Conservation (phyloP, 1,284 basidiomycete species). For the Leccinum pachyderme region DNA sequence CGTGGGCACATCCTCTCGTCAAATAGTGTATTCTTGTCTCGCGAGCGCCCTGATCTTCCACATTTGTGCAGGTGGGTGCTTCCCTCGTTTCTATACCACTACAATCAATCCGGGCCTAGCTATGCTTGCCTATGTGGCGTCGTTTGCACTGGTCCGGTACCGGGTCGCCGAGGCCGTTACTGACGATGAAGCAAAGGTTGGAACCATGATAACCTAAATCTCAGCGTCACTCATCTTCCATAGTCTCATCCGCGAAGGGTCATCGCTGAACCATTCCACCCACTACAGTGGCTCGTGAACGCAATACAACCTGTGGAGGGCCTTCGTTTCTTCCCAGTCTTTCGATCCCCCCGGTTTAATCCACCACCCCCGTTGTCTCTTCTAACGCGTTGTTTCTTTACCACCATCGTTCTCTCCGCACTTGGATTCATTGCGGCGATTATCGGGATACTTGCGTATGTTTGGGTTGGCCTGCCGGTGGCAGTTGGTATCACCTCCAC, state of each 20-base stretch:
- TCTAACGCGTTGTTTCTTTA: conserved; percentile 26
- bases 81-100: background rate
- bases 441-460: conserved; percentile 25
- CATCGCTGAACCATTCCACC: conserved; percentile 19
- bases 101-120: conserved; percentile 10
- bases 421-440: conserved; percentile 27
- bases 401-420: conserved; percentile 23
- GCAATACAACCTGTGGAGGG: conserved; percentile 2
- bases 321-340: background rate
- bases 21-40: conserved; percentile 31
- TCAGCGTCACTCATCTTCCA: conserved; percentile 7
- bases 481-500: conserved; percentile 30
- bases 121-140: conserved; percentile 31
- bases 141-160: conserved; percentile 29
- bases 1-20: conserved; percentile 8
- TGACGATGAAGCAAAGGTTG: conserved; percentile 18
- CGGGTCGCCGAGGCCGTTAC: conserved; percentile 17
- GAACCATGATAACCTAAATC: background rate
- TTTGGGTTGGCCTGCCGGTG: conserved; percentile 22
- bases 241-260: conserved; percentile 14
- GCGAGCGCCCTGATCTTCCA: conserved; percentile 33
- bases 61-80: conserved; percentile 26
- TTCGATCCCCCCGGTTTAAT: background rate
- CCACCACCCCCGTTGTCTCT: conserved; percentile 20
- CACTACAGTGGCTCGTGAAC: background rate